Evolutionary conservation across 2,329 filamentous ascomycete species (phyloP).

Genomic region (Elsinoe batatas): DNA sequence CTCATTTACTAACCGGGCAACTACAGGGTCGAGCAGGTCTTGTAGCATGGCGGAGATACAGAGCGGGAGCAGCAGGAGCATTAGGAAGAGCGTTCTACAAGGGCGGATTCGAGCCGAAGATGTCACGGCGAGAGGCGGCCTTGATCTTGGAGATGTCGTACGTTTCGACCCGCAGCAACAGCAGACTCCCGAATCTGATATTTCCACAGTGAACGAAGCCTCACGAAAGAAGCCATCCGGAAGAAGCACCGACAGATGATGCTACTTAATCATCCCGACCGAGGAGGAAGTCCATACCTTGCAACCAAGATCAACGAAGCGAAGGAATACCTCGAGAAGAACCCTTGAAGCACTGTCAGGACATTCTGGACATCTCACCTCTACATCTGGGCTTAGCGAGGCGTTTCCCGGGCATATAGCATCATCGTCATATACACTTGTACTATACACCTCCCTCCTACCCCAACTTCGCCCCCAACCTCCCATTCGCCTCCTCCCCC

Average conservation of each 20-base stretch:
- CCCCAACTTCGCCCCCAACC: conserved; percentile 7
- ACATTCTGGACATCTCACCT: conserved; percentile 13
- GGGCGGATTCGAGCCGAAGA: conserved; percentile 91
- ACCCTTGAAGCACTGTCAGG: conserved; percentile 14
- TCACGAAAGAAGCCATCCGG: conserved; percentile 88
- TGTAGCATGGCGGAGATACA: conserved; percentile 75
- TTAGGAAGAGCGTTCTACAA: conserved; percentile 94
- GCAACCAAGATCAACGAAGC: conserved; percentile 98
- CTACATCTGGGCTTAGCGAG: conserved; percentile 15
- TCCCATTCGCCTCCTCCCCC: conserved; percentile 36
- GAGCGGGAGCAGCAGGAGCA: conserved; percentile 56
- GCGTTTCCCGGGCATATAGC: conserved; percentile 15
- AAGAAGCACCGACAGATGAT: conserved; percentile 93
- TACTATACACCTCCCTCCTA: conserved; percentile 7
- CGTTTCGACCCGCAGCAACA: conserved; percentile 20
- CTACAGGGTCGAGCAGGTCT: conserved; percentile 79
- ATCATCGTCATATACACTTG: not conserved
- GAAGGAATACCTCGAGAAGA: conserved; percentile 88
- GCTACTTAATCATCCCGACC: conserved; percentile 95
- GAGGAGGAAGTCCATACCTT: conserved; percentile 89
- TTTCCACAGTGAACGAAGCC: conserved; percentile 63
- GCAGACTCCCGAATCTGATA: not conserved
- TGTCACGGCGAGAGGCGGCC: conserved; percentile 85
- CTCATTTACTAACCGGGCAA: conserved; percentile 15
- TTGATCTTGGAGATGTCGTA: conserved; percentile 88